Conservation (phyloP, 192 early-diverging fungal species). For the Gorgonomyces haynaldii region DNA sequence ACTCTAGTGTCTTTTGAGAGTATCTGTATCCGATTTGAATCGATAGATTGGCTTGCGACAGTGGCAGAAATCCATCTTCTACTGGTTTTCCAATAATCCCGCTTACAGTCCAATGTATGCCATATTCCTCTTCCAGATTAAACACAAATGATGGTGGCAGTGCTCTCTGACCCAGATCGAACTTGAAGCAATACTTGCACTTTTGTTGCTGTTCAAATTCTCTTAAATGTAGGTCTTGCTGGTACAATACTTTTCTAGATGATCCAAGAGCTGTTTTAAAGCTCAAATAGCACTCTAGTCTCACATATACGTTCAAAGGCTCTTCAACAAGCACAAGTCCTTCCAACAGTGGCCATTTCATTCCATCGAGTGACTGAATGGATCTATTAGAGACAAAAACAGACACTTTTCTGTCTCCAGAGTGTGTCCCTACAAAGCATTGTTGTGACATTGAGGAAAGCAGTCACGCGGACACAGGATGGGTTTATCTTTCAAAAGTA, state of each 20-base stretch:
- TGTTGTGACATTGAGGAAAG: too few species aligned
- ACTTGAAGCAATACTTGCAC: too few species aligned
- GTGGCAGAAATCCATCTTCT: neutral
- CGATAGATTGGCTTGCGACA: neutral
- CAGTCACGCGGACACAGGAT: too few species aligned
- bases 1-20: neutral
- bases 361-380: neutral
- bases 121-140: neutral
- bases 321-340: neutral
- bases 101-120: neutral
- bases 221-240: too few species aligned
- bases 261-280: too few species aligned
- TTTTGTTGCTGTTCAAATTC: too few species aligned
- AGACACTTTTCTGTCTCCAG: neutral
- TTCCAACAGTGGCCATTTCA: neutral
- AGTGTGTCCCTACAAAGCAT: too few species aligned
- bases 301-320: too few species aligned
- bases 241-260: too few species aligned
- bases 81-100: neutral
- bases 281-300: too few species aligned
- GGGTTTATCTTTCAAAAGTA: slow-evolving; percentile 36
- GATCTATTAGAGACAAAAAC: neutral
- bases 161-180: neutral
- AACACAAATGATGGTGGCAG: neutral
- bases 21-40: neutral